Base-by-base conservation (phyloP, 2,329 filamentous ascomycete genomes). In the Zymoseptoria passerinii region DNA sequence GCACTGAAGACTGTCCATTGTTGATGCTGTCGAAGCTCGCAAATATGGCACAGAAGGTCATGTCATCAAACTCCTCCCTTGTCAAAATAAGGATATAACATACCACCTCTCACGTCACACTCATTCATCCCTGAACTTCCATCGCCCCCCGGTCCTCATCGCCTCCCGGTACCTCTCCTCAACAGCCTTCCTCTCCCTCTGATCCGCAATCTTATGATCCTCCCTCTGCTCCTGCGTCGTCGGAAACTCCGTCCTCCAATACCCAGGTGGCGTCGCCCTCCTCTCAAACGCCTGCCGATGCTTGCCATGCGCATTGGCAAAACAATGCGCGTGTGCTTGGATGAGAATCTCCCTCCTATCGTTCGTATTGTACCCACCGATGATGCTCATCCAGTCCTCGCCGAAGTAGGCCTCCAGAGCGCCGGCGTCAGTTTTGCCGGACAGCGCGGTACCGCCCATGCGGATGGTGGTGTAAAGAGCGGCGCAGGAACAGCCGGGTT, bases 181-280 rank as follows among this genome's bases (percentile, higher is more conserved):
- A 1, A 96, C 79, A 57, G 83, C 80, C 53, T 83, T 77, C 63
- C 80, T 81, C 69, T 88, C 86, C 60, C 83, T 75, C 65, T 79
- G 79, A n/a, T 78, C 79, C 0, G 87, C 88, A 68, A 85, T 84
- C 60, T 81, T 79, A 58, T 82, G 82, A 66, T 92, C 84, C 55
- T 79, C 76, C 65, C 83, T 77, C 28, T 86, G 74, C 73, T 96
- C 89, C 71, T 97, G 94, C 1, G 94, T 96, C 27, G 78, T 84
- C 1, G 92, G 92, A 71, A 99, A 95, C 65, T 95, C 92, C 1
- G 87, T 82, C 56, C 89, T 81, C 94, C 94, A 99, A 71, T 90
- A 97, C 0, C 91, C 92, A 1, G 90, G 90, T 10, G 94, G 92
- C 8, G 88, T 90, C 50, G 77, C 79, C 62, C 83, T 80, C 54